These are phyloP conservation scores for Terfezia boudieri DNA, from an alignment of 495 filamentous ascomycete genomes.

Conservation along the genomic window DNA sequence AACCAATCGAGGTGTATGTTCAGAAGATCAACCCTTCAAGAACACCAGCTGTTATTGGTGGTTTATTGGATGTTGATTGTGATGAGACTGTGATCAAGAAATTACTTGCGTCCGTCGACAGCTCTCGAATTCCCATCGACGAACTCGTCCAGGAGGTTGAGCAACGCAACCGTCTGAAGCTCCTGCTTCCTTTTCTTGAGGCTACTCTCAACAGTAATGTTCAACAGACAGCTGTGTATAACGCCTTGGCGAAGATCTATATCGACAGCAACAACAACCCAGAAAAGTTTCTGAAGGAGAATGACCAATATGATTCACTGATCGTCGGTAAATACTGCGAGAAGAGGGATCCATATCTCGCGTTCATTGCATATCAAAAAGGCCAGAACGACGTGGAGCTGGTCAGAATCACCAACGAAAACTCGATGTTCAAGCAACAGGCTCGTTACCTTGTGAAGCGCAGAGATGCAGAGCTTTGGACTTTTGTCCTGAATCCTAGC, in stretches of 20 bases:
- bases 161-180: slow-evolving; percentile 80
- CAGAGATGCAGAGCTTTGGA: slow-evolving; percentile 77
- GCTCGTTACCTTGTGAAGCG: slow-evolving; percentile 86
- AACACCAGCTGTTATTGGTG: slow-evolving; percentile 84
- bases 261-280: slow-evolving; percentile 99
- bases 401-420: slow-evolving; percentile 95
- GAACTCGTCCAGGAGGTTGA: slow-evolving; percentile 92
- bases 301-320: slow-evolving; percentile 86
- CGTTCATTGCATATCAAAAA: slow-evolving; percentile 88
- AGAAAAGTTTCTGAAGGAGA: slow-evolving; percentile 96
- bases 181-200: slow-evolving; percentile 91
- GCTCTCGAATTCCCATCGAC: slow-evolving; percentile 74
- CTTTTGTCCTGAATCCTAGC: slow-evolving; percentile 82
- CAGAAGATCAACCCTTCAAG: slow-evolving; percentile 91
- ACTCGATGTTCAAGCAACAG: slow-evolving; percentile 95
- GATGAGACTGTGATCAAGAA: slow-evolving; percentile 91
- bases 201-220: slow-evolving; percentile 74
- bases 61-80: slow-evolving; percentile 90
- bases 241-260: slow-evolving; percentile 98
- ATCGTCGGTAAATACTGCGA: slow-evolving; percentile 96
- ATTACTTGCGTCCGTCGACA: slow-evolving; percentile 68
- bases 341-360: slow-evolving; percentile 92
- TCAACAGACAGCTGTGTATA: slow-evolving; percentile 94
- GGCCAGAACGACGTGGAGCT: slow-evolving; percentile 94
- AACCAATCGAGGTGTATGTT: slow-evolving; percentile 98